These are phyloP conservation scores for Colletotrichum musae DNA, from an alignment of 2,329 filamentous ascomycete genomes.

Conservation along the genomic window DNA sequence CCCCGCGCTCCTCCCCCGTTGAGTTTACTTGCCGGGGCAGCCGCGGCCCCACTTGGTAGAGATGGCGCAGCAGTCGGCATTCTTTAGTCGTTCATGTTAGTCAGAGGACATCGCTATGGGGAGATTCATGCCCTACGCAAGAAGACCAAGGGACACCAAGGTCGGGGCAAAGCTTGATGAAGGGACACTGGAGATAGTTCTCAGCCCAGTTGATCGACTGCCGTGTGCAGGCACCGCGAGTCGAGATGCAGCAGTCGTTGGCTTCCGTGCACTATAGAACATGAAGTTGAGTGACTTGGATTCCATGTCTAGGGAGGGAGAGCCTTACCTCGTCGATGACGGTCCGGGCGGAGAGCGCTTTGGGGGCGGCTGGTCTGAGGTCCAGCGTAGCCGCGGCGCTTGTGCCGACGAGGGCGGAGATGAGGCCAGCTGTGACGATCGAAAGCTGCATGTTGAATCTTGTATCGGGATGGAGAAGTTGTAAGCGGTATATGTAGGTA, in stretches of 20 bases:
- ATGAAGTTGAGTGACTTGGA: neutral
- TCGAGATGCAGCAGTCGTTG: constrained; percentile 21
- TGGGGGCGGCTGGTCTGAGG: neutral
- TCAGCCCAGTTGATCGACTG: constrained; percentile 21
- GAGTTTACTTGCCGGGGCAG: constrained; percentile 2
- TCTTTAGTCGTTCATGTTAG: neutral
- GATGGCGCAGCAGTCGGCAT: constrained; percentile 14
- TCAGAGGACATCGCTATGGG: neutral
- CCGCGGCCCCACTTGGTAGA: constrained; percentile 21
- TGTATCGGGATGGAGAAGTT: neutral
- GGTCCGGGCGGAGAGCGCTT: constrained; percentile 1
- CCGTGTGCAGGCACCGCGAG: constrained; percentile 2
- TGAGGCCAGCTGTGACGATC: neutral
- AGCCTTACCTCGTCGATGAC: constrained; percentile 12
- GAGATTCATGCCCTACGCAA: neutral
- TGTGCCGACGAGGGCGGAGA: constrained; percentile 15
- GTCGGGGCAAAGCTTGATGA: constrained; percentile 20
- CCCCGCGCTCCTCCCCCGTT: neutral
- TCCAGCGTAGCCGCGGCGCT: constrained; percentile 3
- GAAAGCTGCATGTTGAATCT: constrained; percentile 6
- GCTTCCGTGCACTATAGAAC: neutral
- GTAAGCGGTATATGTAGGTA: neutral
- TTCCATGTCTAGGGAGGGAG: too few species aligned
- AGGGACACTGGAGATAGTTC: constrained; percentile 14
- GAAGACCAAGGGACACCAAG: constrained; percentile 19